Base-by-base conservation (phyloP, 176 grass and related monocot species). In the Triticum monococcum region DNA sequence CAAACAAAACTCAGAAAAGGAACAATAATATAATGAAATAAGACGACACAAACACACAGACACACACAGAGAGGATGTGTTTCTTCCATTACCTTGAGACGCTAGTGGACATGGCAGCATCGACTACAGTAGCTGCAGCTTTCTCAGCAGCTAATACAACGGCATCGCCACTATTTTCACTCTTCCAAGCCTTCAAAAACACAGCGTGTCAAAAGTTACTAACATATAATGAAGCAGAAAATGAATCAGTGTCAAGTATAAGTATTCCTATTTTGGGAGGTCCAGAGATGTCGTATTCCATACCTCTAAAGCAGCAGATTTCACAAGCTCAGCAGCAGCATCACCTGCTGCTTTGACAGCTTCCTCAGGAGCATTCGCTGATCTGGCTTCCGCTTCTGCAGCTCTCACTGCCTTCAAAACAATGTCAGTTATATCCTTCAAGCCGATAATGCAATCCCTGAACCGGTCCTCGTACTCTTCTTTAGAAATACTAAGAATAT, bases 301-400 rank as follows among this genome's bases (percentile, higher is more conserved):
- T 99, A 94, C 97, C 97, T 99, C 97, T 60, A 78, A 89, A 81
- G 97, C 97, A 80, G 92, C 87, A 88, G 86, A 94, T 84, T 90
- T 94, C 57, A 99, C 97, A 91, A 99, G 88, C 85, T 99, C 97
- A 1, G 97, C 97, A 63, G 97, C 97, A 82, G 97, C 97, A 92
- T 99, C 97, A 68, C 94, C 97, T 71, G 94, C 97, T 68, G 97
- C 97, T 92, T 96, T 94, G 37, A 95, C 87, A 82, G 97, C 97
- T 59, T 99, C 97, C 72, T 81, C 74, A 68, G 97, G 92, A 64
- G 92, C 97, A 85, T 91, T 91, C 80, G 92, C 94, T 72, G 87
- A 79, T 81, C 84, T 92, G 45, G 97, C 97, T 85, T 99, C 97
- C 57, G 84, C 86, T 84, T 96, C 97, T 68, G 97, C 97, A 68